Evolutionary conservation across 257 asterid species (phyloP), one percentile per base, ranked within the genome.

Genomic region (Henckelia pumila): DNA sequence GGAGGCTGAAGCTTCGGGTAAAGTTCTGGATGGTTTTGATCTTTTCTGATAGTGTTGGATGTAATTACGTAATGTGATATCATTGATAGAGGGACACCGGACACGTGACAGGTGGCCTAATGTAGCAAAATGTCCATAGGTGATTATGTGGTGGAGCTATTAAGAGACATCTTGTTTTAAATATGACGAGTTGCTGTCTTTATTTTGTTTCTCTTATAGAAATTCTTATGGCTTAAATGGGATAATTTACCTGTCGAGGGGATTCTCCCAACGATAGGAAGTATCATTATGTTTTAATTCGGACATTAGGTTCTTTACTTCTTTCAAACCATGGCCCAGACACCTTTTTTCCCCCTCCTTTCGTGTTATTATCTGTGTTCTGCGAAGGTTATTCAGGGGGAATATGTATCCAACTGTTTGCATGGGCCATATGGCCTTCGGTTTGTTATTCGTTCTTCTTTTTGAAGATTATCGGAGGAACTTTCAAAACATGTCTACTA

Each of bases 1-100:
- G 68, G 55, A 52, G 64, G 76, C 55, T 73, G 61, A 30, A 62
- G 75, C 9, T 55, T 59, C 52, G 19, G 19, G 52, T 44, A 14
- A 44, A 14, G 14, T 44, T 44, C 52, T 14, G 2, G 63, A n/a
- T 66, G 65, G 40, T 35, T 62, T 65, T 61, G 61, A 61, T 20
- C 59, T 29, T 22, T 40, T 33, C 61, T 13, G 52, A 44, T 1
- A 4, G 52, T 13, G 52, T 44, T 44, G 52, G 52, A 44, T 44
- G 1, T 44, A 3, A 44, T 44, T 44, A 44, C 52, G 14, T 13
- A 0, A 44, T 44, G 19, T 3, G 19, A 44, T 4, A 44, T 3
- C 14, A 14, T 3, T 55, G 61, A 29, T 19, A 11, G 25, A n/a
- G 59, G 52, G 40, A 30, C 20, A 5, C 23, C 7, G 4, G 67